phyloP scores from a whole-genome alignment of 176 grass and related monocot genomes.

The Hsuehochloa calcarea region DNA sequence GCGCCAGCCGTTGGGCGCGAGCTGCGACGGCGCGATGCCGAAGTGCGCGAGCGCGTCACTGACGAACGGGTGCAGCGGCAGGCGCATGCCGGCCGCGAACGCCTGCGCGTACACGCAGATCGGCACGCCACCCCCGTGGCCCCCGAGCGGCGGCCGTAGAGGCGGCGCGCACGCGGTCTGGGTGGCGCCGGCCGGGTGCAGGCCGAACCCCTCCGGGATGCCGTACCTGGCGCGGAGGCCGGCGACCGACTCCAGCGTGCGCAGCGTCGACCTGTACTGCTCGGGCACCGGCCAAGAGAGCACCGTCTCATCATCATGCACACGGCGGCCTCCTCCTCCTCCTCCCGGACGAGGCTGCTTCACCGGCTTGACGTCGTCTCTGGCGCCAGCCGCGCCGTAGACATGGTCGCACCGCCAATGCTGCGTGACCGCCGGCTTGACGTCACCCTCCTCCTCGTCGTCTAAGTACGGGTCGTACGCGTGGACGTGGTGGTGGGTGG shows the following conservation, averaged over 20 bases:
- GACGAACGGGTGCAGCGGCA: slow-evolving; percentile 46
- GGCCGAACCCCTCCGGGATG: slow-evolving; percentile 42
- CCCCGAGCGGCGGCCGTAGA: not conserved
- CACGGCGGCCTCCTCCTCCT: not conserved
- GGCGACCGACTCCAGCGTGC: slow-evolving; percentile 32
- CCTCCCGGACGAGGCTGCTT: not conserved
- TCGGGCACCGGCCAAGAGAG: slow-evolving; percentile 33
- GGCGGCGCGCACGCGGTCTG: slow-evolving; percentile 27
- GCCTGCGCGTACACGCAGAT: slow-evolving; percentile 38
- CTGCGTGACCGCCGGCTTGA: slow-evolving; percentile 33
- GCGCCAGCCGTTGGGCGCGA: slow-evolving; percentile 51
- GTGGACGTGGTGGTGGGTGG: not conserved
- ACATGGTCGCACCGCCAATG: slow-evolving; percentile 11
- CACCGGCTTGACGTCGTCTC: slow-evolving; percentile 14
- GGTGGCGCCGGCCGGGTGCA: slow-evolving; percentile 9
- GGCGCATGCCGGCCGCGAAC: slow-evolving; percentile 35
- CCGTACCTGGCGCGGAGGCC: slow-evolving; percentile 28
- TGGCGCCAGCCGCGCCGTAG: not conserved
- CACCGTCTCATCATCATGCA: slow-evolving; percentile 5
- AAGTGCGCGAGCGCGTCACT: slow-evolving; percentile 34
- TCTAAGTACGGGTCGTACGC: slow-evolving; percentile 1
- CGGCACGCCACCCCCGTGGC: slow-evolving; percentile 1
- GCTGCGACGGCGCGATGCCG: slow-evolving; percentile 44
- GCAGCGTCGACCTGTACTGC: slow-evolving; percentile 35
- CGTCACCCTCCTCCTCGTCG: slow-evolving; percentile 11